Conservation (phyloP, 106 monocot genomes). For the Dendrobium huoshanense region DNA sequence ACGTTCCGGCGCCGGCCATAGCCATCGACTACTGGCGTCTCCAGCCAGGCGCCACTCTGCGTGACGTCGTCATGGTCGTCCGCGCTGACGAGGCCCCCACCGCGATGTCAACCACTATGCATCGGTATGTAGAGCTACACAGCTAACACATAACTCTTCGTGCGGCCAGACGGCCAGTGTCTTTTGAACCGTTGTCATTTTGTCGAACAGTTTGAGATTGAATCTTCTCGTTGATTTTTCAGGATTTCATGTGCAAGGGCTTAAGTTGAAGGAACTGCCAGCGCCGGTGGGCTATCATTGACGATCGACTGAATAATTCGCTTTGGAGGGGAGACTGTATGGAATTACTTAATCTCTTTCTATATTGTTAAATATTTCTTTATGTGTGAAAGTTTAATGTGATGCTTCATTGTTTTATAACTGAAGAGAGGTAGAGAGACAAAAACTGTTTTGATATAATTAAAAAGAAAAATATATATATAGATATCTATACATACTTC, state of each 20-base stretch:
- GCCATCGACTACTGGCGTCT: constrained; percentile 83
- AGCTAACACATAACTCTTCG: too few relatives aligned
- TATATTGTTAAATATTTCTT: too few relatives aligned
- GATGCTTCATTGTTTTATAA: too few relatives aligned
- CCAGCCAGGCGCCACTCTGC: constrained; percentile 42
- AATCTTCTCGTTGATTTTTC: not conserved
- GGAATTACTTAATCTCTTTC: too few relatives aligned
- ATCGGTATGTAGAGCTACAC: constrained; percentile 23
- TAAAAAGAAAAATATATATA: too few relatives aligned
- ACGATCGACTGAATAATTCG: not conserved
- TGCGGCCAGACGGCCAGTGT: too few relatives aligned
- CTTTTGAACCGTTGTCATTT: not conserved
- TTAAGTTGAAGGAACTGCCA: constrained; percentile 28
- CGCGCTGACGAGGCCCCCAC: constrained; percentile 87
- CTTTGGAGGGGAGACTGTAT: too few relatives aligned
- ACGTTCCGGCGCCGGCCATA: constrained; percentile 65
- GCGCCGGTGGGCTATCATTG: constrained; percentile 55
- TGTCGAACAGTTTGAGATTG: too few relatives aligned
- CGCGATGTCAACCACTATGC: constrained; percentile 88
- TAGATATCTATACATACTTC: too few relatives aligned
- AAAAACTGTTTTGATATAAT: too few relatives aligned
- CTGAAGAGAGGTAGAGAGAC: too few relatives aligned
- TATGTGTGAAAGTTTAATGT: too few relatives aligned
- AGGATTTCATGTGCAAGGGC: constrained; percentile 34
- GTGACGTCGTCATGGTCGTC: constrained; percentile 59